Evolutionary conservation across 2,329 filamentous ascomycete genomes (phyloP).

Genomic region (Coniochaeta sp.): DNA sequence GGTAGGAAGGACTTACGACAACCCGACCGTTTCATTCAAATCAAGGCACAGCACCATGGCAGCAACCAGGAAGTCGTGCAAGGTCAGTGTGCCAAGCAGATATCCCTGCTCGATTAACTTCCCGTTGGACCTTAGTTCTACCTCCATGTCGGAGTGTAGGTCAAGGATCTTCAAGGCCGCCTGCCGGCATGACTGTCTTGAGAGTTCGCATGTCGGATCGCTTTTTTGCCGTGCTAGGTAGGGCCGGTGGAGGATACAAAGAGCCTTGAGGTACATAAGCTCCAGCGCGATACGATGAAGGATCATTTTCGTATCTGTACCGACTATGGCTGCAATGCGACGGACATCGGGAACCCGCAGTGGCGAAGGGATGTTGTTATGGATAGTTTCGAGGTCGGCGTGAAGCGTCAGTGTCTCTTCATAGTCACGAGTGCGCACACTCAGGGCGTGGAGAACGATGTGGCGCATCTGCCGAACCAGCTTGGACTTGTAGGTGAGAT

Average conservation of each 20-base stretch:
- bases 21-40: background rate
- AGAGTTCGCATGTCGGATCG: constrained; percentile 27
- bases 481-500: constrained; percentile 32
- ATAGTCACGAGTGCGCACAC: constrained; percentile 24
- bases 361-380: constrained; percentile 11
- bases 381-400: constrained; percentile 23
- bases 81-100: constrained; percentile 43
- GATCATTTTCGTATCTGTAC: constrained; percentile 26
- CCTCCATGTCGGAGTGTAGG: constrained; percentile 38
- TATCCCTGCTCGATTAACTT: constrained; percentile 43
- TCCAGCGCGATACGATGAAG: constrained; percentile 29
- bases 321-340: background rate
- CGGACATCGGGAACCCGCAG: background rate
- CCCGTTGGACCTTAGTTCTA: constrained; percentile 38
- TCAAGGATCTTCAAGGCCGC: constrained; percentile 35
- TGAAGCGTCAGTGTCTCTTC: constrained; percentile 27
- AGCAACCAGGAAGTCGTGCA: constrained; percentile 51
- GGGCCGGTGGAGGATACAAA: constrained; percentile 42
- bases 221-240: constrained; percentile 33
- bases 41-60: constrained; percentile 52
- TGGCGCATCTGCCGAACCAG: constrained; percentile 34
- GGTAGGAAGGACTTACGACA: background rate
- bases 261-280: constrained; percentile 33
- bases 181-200: constrained; percentile 31
- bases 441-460: constrained; percentile 32